Conservation (phyloP, 2,329 filamentous ascomycete genomes). For the Aotearoamyces nothofagi region DNA sequence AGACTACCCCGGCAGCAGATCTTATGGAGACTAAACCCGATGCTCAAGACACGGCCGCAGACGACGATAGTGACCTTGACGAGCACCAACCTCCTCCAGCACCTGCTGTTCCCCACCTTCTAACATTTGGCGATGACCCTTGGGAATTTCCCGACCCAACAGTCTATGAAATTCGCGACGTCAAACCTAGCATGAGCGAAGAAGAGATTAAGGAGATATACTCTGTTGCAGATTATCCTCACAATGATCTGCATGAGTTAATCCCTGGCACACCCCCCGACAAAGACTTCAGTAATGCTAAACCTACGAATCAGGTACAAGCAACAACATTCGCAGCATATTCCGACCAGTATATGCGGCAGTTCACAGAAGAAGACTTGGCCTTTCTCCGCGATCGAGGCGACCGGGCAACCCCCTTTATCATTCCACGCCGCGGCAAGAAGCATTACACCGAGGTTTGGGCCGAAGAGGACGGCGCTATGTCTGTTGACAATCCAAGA, state of each 20-base stretch:
- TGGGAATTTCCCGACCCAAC: slow-evolving; percentile 85
- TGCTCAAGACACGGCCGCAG: slow-evolving; percentile 29
- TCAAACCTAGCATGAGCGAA: slow-evolving; percentile 61
- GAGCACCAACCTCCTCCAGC: slow-evolving; percentile 44
- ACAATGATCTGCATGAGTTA: slow-evolving; percentile 64
- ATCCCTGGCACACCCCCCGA: slow-evolving; percentile 85
- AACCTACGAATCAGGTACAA: slow-evolving; percentile 86
- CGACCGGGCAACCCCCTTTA: slow-evolving; percentile 68
- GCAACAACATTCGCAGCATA: slow-evolving; percentile 88
- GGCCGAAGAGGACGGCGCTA: slow-evolving; percentile 82
- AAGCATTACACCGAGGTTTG: slow-evolving; percentile 81
- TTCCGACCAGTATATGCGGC: slow-evolving; percentile 80
- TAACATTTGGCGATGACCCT: slow-evolving; percentile 83
- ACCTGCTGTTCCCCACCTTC: slow-evolving; percentile 45
- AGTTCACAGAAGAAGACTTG: slow-evolving; percentile 83
- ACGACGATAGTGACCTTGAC: slow-evolving; percentile 32
- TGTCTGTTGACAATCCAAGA: slow-evolving; percentile 53
- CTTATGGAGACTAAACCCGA: slow-evolving; percentile 44
- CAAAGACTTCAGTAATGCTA: slow-evolving; percentile 88
- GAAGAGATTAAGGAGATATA: slow-evolving; percentile 82
- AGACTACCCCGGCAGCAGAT: slow-evolving; percentile 12
- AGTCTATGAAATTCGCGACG: slow-evolving; percentile 76
- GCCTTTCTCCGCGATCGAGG: slow-evolving; percentile 84
- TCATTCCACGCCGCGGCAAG: slow-evolving; percentile 73
- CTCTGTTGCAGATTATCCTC: slow-evolving; percentile 72